These are phyloP conservation scores for Flaveria bidentis DNA, from an alignment of 129 eudicot genomes.

Conservation along the genomic window DNA sequence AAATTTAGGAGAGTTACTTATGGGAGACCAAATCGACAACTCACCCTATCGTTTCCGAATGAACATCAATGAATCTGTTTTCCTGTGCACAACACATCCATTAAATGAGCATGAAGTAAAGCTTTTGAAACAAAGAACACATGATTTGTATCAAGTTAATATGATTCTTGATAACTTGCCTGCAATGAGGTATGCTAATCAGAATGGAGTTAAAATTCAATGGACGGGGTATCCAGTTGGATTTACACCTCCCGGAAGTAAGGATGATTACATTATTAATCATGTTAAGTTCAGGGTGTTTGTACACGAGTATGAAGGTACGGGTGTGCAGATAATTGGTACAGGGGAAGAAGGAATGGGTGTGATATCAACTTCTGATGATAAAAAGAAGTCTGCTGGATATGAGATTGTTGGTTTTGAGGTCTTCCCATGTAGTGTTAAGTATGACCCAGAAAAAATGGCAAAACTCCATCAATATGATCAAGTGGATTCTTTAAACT, in stretches of 20 bases:
- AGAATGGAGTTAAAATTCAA: slow-evolving; percentile 67
- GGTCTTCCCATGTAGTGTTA: slow-evolving; percentile 67
- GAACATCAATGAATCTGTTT: slow-evolving; percentile 69
- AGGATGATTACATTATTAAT: slow-evolving; percentile 70
- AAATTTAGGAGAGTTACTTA: slow-evolving; percentile 75
- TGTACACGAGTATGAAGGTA: slow-evolving; percentile 74
- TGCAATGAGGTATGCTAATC: slow-evolving; percentile 67
- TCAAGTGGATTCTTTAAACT: slow-evolving; percentile 39
- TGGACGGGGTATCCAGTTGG: slow-evolving; percentile 88
- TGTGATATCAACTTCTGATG: slow-evolving; percentile 62
- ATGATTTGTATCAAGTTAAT: slow-evolving; percentile 77
- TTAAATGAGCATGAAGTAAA: slow-evolving; percentile 63
- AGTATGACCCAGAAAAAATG: slow-evolving; percentile 63
- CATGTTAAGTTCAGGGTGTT: slow-evolving; percentile 67
- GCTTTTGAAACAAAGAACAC: slow-evolving; percentile 83
- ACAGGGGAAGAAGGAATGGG: slow-evolving; percentile 94
- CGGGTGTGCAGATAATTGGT: slow-evolving; percentile 77
- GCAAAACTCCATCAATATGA: slow-evolving; percentile 58
- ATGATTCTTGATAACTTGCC: slow-evolving; percentile 80
- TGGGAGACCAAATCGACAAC: slow-evolving; percentile 90
- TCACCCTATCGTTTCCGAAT: slow-evolving; percentile 75
- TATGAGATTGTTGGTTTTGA: slow-evolving; percentile 80
- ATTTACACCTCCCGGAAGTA: slow-evolving; percentile 48
- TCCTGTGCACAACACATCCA: slow-evolving; percentile 61
- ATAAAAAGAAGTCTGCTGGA: slow-evolving; percentile 67